Evolutionary conservation across 2,329 filamentous ascomycete genomes (phyloP).

Genomic region (Neonectria hederae): DNA sequence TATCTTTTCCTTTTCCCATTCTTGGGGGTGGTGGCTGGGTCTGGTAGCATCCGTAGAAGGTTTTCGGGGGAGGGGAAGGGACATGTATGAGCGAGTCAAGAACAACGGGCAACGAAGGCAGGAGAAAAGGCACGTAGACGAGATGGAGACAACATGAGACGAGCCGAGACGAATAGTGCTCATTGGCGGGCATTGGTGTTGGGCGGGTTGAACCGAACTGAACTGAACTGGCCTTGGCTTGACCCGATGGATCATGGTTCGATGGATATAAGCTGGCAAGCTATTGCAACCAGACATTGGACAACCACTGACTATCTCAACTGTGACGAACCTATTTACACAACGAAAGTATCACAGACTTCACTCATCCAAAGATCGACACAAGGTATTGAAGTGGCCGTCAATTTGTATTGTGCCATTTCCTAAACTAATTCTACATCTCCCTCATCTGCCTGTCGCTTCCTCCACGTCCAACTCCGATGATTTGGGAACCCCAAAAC

Average conservation of each 20-base stretch:
- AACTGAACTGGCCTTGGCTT: slow-evolving; percentile 6
- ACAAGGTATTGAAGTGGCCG: slow-evolving; percentile 26
- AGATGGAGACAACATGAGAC: slow-evolving; percentile 18
- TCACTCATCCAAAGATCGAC: not conserved
- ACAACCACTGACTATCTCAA: not conserved
- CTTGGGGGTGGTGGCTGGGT: not conserved
- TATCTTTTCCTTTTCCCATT: not conserved
- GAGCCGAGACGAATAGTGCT: slow-evolving; percentile 1
- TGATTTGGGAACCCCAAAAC: slow-evolving; percentile 14
- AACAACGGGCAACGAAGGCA: not conserved
- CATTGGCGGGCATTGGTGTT: not conserved
- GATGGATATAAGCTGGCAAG: slow-evolving; percentile 28
- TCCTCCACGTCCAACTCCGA: slow-evolving; percentile 19
- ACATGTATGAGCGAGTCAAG: slow-evolving; percentile 18
- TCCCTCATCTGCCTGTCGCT: slow-evolving; percentile 20
- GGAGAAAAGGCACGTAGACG: not conserved
- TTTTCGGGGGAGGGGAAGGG: not conserved
- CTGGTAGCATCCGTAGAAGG: not conserved
- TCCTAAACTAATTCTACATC: slow-evolving; percentile 45
- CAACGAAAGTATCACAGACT: not conserved
- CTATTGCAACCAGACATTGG: slow-evolving; percentile 28
- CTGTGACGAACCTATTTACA: not conserved
- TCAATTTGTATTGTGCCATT: slow-evolving; percentile 44
- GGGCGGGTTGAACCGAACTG: not conserved
- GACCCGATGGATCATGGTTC: not conserved